These are phyloP conservation scores for Dillenia suffruticosa DNA, from an alignment of 164 flowering plant species.

Conservation along the genomic window DNA sequence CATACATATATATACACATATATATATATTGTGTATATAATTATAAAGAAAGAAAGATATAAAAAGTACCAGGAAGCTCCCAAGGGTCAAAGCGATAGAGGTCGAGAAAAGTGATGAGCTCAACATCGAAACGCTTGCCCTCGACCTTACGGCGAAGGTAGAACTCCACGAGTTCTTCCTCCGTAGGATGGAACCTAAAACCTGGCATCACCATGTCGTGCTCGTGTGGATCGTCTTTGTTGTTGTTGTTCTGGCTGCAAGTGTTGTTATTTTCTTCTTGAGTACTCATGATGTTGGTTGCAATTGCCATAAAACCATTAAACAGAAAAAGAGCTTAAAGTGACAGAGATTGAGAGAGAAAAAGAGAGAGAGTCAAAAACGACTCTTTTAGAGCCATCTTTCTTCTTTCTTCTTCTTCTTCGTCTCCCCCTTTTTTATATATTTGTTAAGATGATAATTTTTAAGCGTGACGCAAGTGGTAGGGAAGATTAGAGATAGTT, in stretches of 20 bases:
- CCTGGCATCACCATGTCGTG: slow-evolving; percentile 98
- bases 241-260: slow-evolving; percentile 17
- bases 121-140: slow-evolving; percentile 89
- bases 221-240: slow-evolving; percentile 52
- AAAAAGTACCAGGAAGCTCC: slow-evolving; percentile 87
- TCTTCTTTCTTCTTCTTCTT: too few species aligned
- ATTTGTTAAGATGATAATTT: not conserved
- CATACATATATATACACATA: too few species aligned
- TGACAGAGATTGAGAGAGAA: too few species aligned
- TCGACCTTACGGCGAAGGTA: slow-evolving; percentile 98
- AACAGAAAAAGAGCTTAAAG: too few species aligned
- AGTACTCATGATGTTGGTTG: slow-evolving; percentile 2
- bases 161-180: slow-evolving; percentile 94
- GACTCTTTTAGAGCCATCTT: too few species aligned
- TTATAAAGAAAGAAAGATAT: not conserved
- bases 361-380: too few species aligned
- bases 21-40: not conserved
- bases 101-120: slow-evolving; percentile 89
- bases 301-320: slow-evolving; percentile 40
- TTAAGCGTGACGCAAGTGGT: slow-evolving; percentile 20
- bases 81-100: slow-evolving; percentile 98
- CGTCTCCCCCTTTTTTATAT: too few species aligned
- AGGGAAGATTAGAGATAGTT: slow-evolving; percentile 14
- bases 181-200: slow-evolving; percentile 96
- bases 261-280: too few species aligned